These are phyloP conservation scores for Penicillium flavigenum DNA, from an alignment of 495 filamentous ascomycete genomes.

Conservation along the genomic window DNA sequence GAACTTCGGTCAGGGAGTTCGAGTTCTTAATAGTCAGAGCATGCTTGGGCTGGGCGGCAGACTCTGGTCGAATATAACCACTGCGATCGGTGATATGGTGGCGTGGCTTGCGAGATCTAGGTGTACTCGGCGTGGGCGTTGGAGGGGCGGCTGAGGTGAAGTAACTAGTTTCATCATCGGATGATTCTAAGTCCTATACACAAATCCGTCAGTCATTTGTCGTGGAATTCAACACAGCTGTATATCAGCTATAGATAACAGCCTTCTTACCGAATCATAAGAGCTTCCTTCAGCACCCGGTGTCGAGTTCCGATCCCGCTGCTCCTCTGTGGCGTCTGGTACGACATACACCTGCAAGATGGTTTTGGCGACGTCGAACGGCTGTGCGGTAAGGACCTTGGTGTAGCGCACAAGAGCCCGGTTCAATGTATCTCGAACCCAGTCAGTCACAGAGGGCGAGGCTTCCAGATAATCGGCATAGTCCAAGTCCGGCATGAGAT, in stretches of 20 bases:
- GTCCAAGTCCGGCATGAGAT: constrained; percentile 83
- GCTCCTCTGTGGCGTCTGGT: constrained; percentile 36
- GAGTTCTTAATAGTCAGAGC: constrained; percentile 66
- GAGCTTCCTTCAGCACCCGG: constrained; percentile 33
- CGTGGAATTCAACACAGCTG: not conserved
- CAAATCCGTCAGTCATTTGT: constrained; percentile 12
- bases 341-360: constrained; percentile 75
- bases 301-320: constrained; percentile 31
- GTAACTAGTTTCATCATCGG: constrained; percentile 82
- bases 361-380: constrained; percentile 95
- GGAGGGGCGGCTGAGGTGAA: constrained; percentile 74
- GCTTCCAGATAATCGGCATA: constrained; percentile 84
- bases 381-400: constrained; percentile 81
- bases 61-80: constrained; percentile 47
- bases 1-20: constrained; percentile 72
- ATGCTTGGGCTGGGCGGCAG: constrained; percentile 49
- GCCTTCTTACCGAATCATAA: constrained; percentile 38
- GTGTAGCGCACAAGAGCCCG: constrained; percentile 84
- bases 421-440: constrained; percentile 70
- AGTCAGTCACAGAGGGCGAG: constrained; percentile 69
- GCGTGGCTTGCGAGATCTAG: constrained; percentile 43
- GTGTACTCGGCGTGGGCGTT: constrained; percentile 54
- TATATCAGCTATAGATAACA: not conserved
- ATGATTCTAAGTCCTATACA: constrained; percentile 45
- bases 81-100: constrained; percentile 52